These are phyloP conservation scores for Penicillium malachiteum DNA, from an alignment of 495 filamentous ascomycete species.

Conservation along the genomic window DNA sequence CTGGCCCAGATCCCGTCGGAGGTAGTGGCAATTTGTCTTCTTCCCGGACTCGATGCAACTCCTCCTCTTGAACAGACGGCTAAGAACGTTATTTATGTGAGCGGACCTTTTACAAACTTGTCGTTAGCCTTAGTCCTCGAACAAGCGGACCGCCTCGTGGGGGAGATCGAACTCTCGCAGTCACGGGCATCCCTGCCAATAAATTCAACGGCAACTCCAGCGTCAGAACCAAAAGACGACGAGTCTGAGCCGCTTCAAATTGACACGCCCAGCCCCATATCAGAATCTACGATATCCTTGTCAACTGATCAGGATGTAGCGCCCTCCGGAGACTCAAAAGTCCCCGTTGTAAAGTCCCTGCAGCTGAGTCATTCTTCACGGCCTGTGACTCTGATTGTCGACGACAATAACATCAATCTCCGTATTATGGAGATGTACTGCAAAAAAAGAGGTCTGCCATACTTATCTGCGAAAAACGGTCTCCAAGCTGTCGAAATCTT, in stretches of 20 bases:
- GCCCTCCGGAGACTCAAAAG: neutral
- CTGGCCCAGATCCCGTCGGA: slow-evolving; percentile 3
- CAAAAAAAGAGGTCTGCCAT: slow-evolving; percentile 10
- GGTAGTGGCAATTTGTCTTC: slow-evolving; percentile 16
- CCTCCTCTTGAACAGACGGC: neutral
- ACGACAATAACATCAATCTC: slow-evolving; percentile 19
- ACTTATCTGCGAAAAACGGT: slow-evolving; percentile 9
- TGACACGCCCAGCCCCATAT: too few relatives aligned
- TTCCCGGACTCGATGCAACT: neutral
- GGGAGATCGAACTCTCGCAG: neutral
- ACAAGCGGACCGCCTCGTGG: neutral
- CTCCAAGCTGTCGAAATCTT: slow-evolving; percentile 13
- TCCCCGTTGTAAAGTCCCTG: neutral
- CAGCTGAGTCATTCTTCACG: neutral
- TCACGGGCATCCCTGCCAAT: neutral
- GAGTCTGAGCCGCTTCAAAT: too few relatives aligned
- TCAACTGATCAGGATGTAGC: neutral
- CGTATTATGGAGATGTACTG: slow-evolving; percentile 19
- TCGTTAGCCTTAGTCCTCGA: neutral
- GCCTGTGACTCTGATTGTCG: slow-evolving; percentile 11
- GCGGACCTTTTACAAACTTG: neutral
- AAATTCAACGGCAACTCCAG: too few relatives aligned
- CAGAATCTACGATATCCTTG: too few relatives aligned
- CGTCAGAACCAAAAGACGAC: too few relatives aligned
- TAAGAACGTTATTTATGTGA: slow-evolving; percentile 1